A percentile compares a stretch with the other conserved stretches of the same genome.
These are phyloP conservation scores for Flaveria sonorensis DNA, from an alignment of 129 eudicot genomes.

Conservation along the genomic window DNA sequence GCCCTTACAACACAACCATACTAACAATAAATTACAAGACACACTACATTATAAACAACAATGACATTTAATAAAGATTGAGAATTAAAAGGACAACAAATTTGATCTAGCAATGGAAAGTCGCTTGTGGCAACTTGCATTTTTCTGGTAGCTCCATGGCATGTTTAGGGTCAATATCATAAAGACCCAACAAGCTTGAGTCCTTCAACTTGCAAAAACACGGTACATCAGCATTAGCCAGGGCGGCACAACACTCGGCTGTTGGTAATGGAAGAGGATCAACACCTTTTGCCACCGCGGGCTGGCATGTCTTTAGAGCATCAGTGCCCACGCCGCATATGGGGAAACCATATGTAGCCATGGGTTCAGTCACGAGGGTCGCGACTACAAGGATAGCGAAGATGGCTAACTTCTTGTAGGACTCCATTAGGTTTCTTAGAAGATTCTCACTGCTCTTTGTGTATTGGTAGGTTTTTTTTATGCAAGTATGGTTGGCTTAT, in stretches of 20 bases:
- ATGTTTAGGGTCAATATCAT: slow-evolving; percentile 40
- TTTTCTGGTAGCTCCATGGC: slow-evolving; percentile 42
- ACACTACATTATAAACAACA: neutral
- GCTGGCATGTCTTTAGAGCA: slow-evolving; percentile 36
- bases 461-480: slow-evolving; percentile 14
- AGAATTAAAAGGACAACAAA: neutral
- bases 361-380: slow-evolving; percentile 20
- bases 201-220: slow-evolving; percentile 54
- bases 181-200: slow-evolving; percentile 31
- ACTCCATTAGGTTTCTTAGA: slow-evolving; percentile 19
- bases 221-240: slow-evolving; percentile 37
- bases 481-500: slow-evolving; percentile 23
- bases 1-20: neutral
- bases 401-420: slow-evolving; percentile 37
- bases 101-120: slow-evolving; percentile 25
- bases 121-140: slow-evolving; percentile 41
- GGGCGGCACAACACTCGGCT: slow-evolving; percentile 39
- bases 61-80: neutral
- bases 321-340: slow-evolving; percentile 37
- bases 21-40: slow-evolving; percentile 17
- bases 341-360: slow-evolving; percentile 24
- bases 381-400: slow-evolving; percentile 32
- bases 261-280: slow-evolving; percentile 41
- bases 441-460: slow-evolving; percentile 14
- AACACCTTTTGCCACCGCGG: slow-evolving; percentile 36